Evolutionary conservation across 2,329 filamentous ascomycete species (phyloP), one percentile per base, ranked within the genome.

Genomic region (Ophiosphaerella korrae): DNA sequence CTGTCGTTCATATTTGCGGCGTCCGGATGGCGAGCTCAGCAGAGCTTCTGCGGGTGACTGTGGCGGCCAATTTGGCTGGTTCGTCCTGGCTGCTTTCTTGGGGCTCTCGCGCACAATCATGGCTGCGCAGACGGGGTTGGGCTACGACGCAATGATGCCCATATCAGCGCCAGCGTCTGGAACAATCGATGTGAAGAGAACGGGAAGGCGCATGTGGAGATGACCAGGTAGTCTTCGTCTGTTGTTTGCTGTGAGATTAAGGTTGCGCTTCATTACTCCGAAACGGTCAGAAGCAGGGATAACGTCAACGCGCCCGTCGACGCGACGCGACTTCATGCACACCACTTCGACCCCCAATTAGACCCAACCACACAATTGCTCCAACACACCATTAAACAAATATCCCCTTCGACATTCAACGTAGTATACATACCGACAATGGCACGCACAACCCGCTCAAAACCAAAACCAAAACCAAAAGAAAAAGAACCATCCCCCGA

Each of bases 21-120:
- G 88, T 45, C 92, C 93, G 59, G 87, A 85, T 1, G 93, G 93
- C 3, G 92, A 87, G 68, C 81, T 84, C 50, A 87, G 74, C 13
- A 87, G 76, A 18, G 84, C 85, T 55, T 86, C 82, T 61, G 81
- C 79, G 13, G 85, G 84, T 16, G 84, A 87, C 63, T 81, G 78
- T 14, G 85, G 85, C 49, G 85, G 85, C 85, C 85, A 88, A 50
- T 68, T 76, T 56, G 71, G 74, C n/a, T 63, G 62, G 29, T 67
- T 62, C 32, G 70, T 71, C 70, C 60, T 78, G 74, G 57, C 72
- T 71, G 40, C 26, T 34, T 73, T 70, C 53, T 74, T 77, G 13
- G 78, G 77, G 51, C 78, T 80, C 64, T 80, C 77, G 60, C 77
- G 73, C 50, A 78, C 72, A 48, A 79, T 77, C 67, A 79, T 77